phyloP scores from a whole-genome alignment of 345 rosid genomes.

The Eucalyptus grandis region DNA sequence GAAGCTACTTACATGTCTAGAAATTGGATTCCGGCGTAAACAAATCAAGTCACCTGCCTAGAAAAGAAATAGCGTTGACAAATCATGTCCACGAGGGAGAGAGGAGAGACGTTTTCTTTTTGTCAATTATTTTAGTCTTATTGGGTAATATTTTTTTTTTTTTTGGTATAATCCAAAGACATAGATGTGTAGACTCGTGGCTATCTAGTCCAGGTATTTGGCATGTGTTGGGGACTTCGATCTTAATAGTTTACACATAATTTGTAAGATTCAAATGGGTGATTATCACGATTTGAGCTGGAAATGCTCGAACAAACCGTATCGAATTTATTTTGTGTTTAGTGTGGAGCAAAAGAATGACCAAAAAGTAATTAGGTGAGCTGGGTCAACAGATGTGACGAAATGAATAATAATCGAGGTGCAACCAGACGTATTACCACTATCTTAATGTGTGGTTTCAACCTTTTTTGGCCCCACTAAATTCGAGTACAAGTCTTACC shows the following conservation, averaged over 20 bases:
- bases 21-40: background rate
- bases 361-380: background rate
- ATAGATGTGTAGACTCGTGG: background rate
- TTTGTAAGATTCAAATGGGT: background rate
- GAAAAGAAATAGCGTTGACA: background rate
- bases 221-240: background rate
- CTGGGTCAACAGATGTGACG: background rate
- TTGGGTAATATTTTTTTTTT: background rate
- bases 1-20: background rate
- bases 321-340: background rate
- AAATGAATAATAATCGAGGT: background rate
- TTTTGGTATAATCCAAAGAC: background rate
- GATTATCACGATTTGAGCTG: background rate
- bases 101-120: background rate
- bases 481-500: background rate
- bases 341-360: background rate
- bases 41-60: background rate
- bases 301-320: background rate
- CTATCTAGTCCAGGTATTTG: background rate
- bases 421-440: background rate
- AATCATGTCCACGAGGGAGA: background rate
- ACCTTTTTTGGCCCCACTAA: background rate
- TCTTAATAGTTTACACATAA: background rate
- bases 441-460: background rate
- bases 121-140: background rate